Evolutionary conservation across 805 yeast species (phyloP).

Genomic region (Saccharomycopsis amapae): DNA sequence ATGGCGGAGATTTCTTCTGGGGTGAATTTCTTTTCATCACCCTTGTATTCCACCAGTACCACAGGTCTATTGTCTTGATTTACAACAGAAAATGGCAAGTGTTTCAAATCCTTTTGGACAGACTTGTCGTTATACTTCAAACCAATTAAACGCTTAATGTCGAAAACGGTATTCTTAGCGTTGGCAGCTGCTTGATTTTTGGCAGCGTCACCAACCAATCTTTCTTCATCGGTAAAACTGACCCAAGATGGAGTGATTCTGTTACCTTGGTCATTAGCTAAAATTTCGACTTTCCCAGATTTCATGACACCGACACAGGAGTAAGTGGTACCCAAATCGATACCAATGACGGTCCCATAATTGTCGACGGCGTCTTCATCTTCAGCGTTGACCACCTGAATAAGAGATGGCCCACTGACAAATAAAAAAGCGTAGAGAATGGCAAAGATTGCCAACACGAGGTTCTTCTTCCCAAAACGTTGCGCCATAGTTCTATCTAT

Average conservation of each 20-base stretch:
- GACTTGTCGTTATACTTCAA: conserved; percentile 67
- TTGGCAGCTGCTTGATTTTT: conserved; percentile 92
- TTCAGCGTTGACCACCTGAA: conserved; percentile 19
- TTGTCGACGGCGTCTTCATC: conserved; percentile 30
- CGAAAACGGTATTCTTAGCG: conserved; percentile 80
- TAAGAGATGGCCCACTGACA: conserved; percentile 12
- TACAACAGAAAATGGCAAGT: conserved; percentile 66
- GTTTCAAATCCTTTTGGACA: conserved; percentile 77
- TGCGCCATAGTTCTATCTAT: neutral
- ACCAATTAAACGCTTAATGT: conserved; percentile 88
- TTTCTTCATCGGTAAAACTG: conserved; percentile 85
- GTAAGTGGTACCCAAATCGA: conserved; percentile 96
- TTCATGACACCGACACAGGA: conserved; percentile 91
- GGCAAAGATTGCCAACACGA: conserved; percentile 18
- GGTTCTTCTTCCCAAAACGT: conserved; percentile 5
- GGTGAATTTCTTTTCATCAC: conserved; percentile 69
- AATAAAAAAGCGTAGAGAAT: conserved; percentile 19
- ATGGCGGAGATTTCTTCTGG: conserved; percentile 93
- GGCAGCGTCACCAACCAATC: conserved; percentile 94
- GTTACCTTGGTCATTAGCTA: conserved; percentile 95
- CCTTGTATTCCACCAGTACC: conserved; percentile 66
- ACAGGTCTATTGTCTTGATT: conserved; percentile 77
- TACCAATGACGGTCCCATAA: conserved; percentile 75
- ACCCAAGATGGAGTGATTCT: conserved; percentile 95
- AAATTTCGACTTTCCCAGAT: conserved; percentile 82